phyloP scores from a whole-genome alignment of 2,329 filamentous ascomycete species.

The Ceratocystis lukuohia region DNA sequence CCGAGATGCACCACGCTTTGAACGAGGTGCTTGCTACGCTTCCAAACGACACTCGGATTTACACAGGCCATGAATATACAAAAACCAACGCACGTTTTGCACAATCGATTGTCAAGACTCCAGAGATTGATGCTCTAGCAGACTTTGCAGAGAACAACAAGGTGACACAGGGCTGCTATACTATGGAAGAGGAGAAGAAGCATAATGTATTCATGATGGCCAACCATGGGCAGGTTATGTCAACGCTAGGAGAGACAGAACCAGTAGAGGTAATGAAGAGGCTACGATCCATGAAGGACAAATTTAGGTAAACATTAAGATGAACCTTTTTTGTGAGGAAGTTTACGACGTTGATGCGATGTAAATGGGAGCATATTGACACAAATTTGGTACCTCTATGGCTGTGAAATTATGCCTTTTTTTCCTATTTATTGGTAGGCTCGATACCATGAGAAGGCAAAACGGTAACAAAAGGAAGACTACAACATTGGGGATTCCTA shows the following conservation, averaged over 20 bases:
- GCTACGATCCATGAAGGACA: conserved; percentile 84
- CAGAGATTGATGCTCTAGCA: conserved; percentile 63
- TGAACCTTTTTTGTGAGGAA: conserved; percentile 22
- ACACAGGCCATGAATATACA: conserved; percentile 96
- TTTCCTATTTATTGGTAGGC: no score
- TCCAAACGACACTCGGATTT: conserved; percentile 85
- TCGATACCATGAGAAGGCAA: no score
- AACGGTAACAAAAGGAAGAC: no score
- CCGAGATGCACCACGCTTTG: conserved; percentile 85
- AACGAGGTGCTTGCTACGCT: conserved; percentile 71
- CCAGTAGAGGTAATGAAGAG: conserved; percentile 74
- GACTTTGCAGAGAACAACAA: conserved; percentile 64
- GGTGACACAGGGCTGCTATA: conserved; percentile 90
- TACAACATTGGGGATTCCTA: no score
- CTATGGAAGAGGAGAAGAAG: conserved; percentile 92
- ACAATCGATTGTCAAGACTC: conserved; percentile 58
- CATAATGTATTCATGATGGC: conserved; percentile 97
- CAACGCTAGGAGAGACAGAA: conserved; percentile 66
- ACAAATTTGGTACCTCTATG: no score
- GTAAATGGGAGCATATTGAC: no score
- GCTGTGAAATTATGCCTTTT: no score
- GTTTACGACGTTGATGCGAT: no score
- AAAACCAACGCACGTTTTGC: conserved; percentile 88
- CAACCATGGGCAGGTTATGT: conserved; percentile 68
- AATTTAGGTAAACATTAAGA: conserved; percentile 42